Conservation (phyloP, 352 stramenopile species). For the Phytophthora multivora region DNA sequence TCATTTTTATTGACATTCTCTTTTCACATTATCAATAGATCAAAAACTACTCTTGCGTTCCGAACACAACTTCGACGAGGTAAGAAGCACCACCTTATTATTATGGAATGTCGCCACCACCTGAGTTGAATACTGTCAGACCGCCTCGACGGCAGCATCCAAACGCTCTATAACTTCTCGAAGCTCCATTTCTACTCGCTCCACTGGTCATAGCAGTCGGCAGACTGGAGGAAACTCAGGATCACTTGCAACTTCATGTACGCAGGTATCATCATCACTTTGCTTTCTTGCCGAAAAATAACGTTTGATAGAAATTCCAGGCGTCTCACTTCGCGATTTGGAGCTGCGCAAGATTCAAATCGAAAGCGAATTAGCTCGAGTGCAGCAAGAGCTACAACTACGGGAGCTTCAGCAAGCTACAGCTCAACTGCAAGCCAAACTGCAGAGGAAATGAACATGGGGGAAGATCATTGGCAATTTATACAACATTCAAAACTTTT, state of each 20-base stretch:
- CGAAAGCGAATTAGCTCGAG: conserved; percentile 49
- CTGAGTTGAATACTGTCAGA: conserved; percentile 13
- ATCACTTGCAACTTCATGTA: conserved; percentile 51
- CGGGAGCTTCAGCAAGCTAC: conserved; percentile 25
- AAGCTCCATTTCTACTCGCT: conserved; percentile 9
- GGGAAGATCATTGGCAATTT: not conserved
- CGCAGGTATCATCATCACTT: not conserved
- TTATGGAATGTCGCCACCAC: not conserved
- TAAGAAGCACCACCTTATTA: not conserved
- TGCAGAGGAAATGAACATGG: not conserved
- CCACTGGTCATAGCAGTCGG: conserved; percentile 5
- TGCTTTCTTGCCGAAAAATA: not conserved
- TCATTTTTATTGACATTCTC: not conserved
- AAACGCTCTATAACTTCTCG: conserved; percentile 8
- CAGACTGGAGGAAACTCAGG: not conserved
- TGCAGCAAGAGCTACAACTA: conserved; percentile 47
- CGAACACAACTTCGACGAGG: conserved; percentile 10
- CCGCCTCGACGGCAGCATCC: conserved; percentile 21
- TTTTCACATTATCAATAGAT: not conserved
- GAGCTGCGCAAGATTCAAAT: conserved; percentile 68
- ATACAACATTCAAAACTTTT: not conserved
- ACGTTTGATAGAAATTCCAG: conserved; percentile 8
- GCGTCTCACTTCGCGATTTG: conserved; percentile 53
- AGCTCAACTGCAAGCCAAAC: not conserved
- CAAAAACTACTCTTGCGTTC: conserved; percentile 10